Conservation (phyloP, 1,284 basidiomycete genomes). For the Moesziomyces sp. region DNA sequence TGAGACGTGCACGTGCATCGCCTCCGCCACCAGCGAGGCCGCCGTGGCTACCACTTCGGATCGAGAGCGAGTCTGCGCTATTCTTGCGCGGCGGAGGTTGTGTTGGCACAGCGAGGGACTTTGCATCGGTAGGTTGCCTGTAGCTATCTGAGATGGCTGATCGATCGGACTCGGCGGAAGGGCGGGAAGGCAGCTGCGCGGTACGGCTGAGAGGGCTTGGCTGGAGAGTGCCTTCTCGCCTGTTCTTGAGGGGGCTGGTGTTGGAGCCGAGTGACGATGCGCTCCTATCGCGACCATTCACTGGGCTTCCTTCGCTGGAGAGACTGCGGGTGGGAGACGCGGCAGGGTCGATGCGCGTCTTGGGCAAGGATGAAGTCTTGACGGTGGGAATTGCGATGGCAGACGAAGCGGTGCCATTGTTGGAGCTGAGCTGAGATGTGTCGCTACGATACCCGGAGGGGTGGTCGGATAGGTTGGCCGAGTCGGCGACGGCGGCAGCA, state of each 20-base stretch:
- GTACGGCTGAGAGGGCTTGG: conserved; percentile 28
- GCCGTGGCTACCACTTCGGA: conserved; percentile 22
- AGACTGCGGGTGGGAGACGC: conserved; percentile 12
- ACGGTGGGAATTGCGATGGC: conserved; percentile 1
- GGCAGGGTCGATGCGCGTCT: not conserved
- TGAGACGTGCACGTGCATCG: conserved; percentile 57
- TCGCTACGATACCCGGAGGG: conserved; percentile 26
- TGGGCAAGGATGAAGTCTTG: conserved; percentile 3
- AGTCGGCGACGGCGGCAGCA: conserved; percentile 16
- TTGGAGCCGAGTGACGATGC: conserved; percentile 13
- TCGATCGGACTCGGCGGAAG: conserved; percentile 15
- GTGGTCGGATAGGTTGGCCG: conserved; percentile 25
- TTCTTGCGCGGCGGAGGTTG: conserved; percentile 23
- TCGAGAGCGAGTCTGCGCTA: conserved; percentile 29
- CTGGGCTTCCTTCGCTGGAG: conserved; percentile 5
- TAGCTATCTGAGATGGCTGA: conserved; percentile 8
- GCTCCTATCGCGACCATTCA: conserved; percentile 1
- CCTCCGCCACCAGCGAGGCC: conserved; percentile 31
- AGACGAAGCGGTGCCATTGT: conserved; percentile 12
- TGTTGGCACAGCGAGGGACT: conserved; percentile 15
- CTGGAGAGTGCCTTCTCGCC: conserved; percentile 24
- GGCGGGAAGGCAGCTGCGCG: conserved; percentile 22
- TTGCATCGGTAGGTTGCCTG: conserved; percentile 8
- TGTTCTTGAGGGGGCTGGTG: conserved; percentile 14
- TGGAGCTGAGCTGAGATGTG: conserved; percentile 18